Conservation (phyloP, 768 basidiomycete species). For the Botryobasidium botryosum region DNA sequence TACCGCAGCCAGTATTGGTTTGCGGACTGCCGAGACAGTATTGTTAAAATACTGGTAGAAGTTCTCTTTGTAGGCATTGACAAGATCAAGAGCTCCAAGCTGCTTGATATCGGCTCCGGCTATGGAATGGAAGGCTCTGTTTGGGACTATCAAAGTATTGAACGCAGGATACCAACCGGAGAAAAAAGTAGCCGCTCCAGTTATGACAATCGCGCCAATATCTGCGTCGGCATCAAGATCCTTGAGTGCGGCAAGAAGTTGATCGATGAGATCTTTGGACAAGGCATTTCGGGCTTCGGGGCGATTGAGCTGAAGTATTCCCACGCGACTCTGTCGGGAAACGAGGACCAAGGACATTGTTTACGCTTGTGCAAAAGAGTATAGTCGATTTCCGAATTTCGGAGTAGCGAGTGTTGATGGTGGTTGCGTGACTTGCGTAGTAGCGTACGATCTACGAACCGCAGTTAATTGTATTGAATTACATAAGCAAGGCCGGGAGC, state of each 20-base stretch:
- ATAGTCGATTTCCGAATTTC: too few species aligned
- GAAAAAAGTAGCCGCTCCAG: conserved; percentile 30
- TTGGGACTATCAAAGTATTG: not conserved
- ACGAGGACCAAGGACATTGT: not conserved
- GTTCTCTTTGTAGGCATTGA: not conserved
- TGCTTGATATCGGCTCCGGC: conserved; percentile 36
- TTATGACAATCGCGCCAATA: conserved; percentile 28
- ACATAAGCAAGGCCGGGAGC: too few species aligned
- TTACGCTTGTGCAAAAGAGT: not conserved
- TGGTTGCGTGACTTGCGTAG: too few species aligned
- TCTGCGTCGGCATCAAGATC: conserved; percentile 21
- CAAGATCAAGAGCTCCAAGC: conserved; percentile 25
- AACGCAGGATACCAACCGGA: conserved; percentile 17
- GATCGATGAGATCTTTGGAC: conserved; percentile 13
- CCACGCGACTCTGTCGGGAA: not conserved
- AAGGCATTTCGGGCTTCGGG: conserved; percentile 2
- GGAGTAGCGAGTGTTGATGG: too few species aligned
- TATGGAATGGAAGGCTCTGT: conserved; percentile 6
- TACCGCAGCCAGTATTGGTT: conserved; percentile 32
- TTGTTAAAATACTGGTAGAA: not conserved
- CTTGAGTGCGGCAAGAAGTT: conserved; percentile 25
- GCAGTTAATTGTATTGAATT: too few species aligned
- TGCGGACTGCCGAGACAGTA: conserved; percentile 25
- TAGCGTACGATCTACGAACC: too few species aligned
- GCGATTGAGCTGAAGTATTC: not conserved